phyloP scores from a whole-genome alignment of 2,329 filamentous ascomycete genomes.

The Lasiodiplodia sp. region DNA sequence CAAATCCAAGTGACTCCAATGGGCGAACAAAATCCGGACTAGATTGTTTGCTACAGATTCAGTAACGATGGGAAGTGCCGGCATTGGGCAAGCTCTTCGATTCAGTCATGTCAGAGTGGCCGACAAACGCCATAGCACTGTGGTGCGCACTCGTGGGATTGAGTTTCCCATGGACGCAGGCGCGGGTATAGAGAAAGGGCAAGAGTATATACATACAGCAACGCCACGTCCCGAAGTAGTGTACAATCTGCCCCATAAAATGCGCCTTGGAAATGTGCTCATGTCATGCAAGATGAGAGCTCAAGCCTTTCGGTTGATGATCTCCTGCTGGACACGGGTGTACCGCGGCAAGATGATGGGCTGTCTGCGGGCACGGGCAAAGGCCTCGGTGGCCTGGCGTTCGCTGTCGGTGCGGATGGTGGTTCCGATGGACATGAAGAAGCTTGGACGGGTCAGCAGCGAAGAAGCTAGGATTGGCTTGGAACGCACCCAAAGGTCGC shows the following conservation, averaged over 20 bases:
- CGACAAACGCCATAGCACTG: neutral
- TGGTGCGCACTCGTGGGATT: neutral
- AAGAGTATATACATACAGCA: slow-evolving; percentile 23
- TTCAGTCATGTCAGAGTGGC: neutral
- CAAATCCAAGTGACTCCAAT: neutral
- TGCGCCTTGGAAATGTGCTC: slow-evolving; percentile 1
- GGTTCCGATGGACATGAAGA: slow-evolving; percentile 99
- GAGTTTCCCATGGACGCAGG: neutral
- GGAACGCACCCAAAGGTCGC: slow-evolving; percentile 81
- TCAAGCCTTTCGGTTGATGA: slow-evolving; percentile 11
- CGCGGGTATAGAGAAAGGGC: slow-evolving; percentile 17
- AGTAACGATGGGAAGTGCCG: neutral
- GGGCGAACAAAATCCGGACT: neutral
- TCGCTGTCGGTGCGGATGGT: slow-evolving; percentile 93
- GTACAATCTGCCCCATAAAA: slow-evolving; percentile 8
- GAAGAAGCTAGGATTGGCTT: neutral
- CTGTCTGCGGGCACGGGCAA: slow-evolving; percentile 71
- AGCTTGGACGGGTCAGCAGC: slow-evolving; percentile 56
- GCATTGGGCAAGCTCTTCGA: neutral
- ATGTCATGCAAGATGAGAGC: neutral
- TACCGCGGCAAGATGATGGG: slow-evolving; percentile 68
- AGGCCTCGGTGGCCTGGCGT: slow-evolving; percentile 76
- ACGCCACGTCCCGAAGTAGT: neutral
- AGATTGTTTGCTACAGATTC: neutral
- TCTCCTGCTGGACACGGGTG: slow-evolving; percentile 27